These are phyloP conservation scores for Monosporascus sp. DNA, from an alignment of 2,329 filamentous ascomycete genomes.

Conservation along the genomic window DNA sequence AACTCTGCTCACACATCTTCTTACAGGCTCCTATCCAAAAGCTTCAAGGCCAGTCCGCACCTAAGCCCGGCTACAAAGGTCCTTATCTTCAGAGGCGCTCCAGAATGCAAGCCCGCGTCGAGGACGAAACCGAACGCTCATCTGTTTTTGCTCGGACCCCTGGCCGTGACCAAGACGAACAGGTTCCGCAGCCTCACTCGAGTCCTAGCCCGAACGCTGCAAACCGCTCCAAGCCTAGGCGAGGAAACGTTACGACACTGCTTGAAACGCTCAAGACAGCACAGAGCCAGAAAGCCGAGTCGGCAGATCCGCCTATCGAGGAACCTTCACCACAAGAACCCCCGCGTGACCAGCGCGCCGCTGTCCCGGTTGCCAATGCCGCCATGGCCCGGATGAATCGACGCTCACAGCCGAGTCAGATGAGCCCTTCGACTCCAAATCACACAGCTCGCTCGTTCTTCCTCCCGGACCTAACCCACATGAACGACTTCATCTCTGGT, in stretches of 20 bases:
- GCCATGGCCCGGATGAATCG: slow-evolving; percentile 10
- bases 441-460: slow-evolving; percentile 48
- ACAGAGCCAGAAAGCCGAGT: slow-evolving; percentile 18
- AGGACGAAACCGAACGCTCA: slow-evolving; percentile 47
- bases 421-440: slow-evolving; percentile 26
- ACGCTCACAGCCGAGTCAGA: slow-evolving; percentile 11
- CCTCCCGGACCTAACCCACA: slow-evolving; percentile 48
- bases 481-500: slow-evolving; percentile 54
- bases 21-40: background rate
- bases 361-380: slow-evolving; percentile 6
- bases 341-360: slow-evolving; percentile 6
- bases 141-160: background rate
- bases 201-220: slow-evolving; percentile 10
- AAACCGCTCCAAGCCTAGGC: slow-evolving; percentile 16
- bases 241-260: slow-evolving; percentile 29
- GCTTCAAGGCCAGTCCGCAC: background rate
- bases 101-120: slow-evolving; percentile 49
- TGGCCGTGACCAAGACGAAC: slow-evolving; percentile 31
- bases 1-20: background rate
- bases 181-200: slow-evolving; percentile 1
- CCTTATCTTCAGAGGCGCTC: slow-evolving; percentile 32
- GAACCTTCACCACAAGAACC: slow-evolving; percentile 10
- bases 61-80: background rate
- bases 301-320: slow-evolving; percentile 9
- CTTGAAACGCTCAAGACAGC: slow-evolving; percentile 26